Base-by-base conservation (phyloP, 139 green algal genomes). In the Tetraselmis striata region DNA sequence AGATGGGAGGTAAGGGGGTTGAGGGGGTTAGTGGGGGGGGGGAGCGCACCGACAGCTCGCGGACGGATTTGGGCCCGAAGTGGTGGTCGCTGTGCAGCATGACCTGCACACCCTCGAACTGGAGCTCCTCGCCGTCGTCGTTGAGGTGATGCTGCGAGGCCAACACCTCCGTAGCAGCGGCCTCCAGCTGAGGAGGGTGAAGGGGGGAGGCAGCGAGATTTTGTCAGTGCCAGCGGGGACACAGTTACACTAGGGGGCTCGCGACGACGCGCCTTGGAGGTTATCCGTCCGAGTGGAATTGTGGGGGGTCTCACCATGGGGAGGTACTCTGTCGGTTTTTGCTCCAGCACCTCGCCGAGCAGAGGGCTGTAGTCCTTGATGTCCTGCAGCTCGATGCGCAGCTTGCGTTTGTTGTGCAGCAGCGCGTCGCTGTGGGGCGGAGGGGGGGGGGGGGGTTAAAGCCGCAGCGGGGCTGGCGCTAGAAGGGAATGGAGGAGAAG, bases 361-460 rank as follows among this genome's bases (percentile, higher is more conserved):
- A 86, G 79, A 1, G 79, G 59, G 76, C 95, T 90, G 80, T 90
- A 90, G 1, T 81, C 77, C 5, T 90, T 87, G 30, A 95, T 82
- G 84, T 94, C 87, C 79, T 91, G 87, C 28, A 95, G 84, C 83
- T 95, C 91, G 2, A 95, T 86, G 11, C 86, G 29, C 32, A 95
- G 84, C 31, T 59, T 79, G 59, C 78, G 29, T 59, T 31, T 59
- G 59, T 89, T 89, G 11, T 89, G 84, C 5, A 81, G 29, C 28
- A 89, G 75, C 0, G 81, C 84, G 1, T 79, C 30, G 31, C 80
- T 81, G 29, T 88, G 84, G 27, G 88, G 84, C 2, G 84, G 80
- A 30, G n/a, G n/a, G 30, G 84, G 84, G 81, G 88, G 84, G 23
- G 77, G 32, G 22, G 88, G 75, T 77, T 88, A 77, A 25, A 89